Percentiles rank a stretch among this genome's conserved stretches.
Evolutionary conservation across 176 grass and related monocot species (phyloP).

Genomic region (Bothriochloa decipiens): DNA sequence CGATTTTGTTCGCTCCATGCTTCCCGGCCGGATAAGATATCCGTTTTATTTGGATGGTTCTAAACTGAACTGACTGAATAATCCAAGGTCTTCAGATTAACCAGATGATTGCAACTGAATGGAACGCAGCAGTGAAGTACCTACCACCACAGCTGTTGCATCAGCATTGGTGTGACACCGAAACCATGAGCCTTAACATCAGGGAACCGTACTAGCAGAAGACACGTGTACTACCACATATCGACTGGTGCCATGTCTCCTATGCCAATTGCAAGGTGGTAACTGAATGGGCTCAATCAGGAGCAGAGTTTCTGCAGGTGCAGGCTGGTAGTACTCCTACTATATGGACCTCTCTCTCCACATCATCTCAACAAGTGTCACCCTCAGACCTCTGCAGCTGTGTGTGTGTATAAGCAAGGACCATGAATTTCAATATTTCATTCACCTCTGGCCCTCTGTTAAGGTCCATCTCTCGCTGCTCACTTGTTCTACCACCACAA

Average conservation of each 20-base stretch:
- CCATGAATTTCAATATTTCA: slow-evolving; percentile 50
- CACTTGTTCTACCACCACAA: slow-evolving; percentile 7
- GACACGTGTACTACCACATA: slow-evolving; percentile 7
- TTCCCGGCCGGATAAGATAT: slow-evolving; percentile 20
- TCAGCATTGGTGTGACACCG: slow-evolving; percentile 35
- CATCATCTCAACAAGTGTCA: slow-evolving; percentile 45
- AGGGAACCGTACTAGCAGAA: slow-evolving; percentile 10
- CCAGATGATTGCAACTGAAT: not conserved
- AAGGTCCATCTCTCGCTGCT: not conserved
- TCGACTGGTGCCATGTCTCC: slow-evolving; percentile 40
- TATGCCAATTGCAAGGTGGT: slow-evolving; percentile 9
- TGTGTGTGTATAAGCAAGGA: not conserved
- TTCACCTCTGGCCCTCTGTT: not conserved
- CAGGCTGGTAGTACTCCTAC: not conserved
- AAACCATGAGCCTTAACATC: slow-evolving; percentile 35
- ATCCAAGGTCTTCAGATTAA: slow-evolving; percentile 15
- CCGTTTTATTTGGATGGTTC: not conserved
- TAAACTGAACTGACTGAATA: not conserved
- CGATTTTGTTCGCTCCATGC: not conserved
- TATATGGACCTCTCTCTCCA: too few species aligned
- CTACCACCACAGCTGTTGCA: slow-evolving; percentile 8
- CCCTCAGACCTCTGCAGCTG: not conserved
- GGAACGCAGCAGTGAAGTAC: not conserved
- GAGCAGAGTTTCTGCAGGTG: slow-evolving; percentile 40
- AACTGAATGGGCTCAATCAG: slow-evolving; percentile 44